Evolutionary conservation across 2,329 filamentous ascomycete genomes (phyloP).

Genomic region (Penicillium janthinellum): DNA sequence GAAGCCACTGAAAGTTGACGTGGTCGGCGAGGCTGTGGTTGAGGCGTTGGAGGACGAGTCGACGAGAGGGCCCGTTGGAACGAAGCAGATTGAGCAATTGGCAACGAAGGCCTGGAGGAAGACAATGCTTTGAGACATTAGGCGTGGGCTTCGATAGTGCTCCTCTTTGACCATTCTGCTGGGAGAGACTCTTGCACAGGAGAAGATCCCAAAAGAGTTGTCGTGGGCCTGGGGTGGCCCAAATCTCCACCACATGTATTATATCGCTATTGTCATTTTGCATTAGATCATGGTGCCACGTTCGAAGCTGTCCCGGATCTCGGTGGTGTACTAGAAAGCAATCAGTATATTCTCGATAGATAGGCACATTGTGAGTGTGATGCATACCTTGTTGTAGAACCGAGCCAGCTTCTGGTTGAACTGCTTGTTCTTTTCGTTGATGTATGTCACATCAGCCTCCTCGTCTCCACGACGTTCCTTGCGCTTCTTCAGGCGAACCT

Average conservation of each 20-base stretch:
- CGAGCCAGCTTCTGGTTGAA: conserved; percentile 96
- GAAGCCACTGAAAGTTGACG: conserved; percentile 84
- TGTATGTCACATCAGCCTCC: conserved; percentile 92
- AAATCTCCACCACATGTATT: conserved; percentile 21
- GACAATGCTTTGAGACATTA: conserved; percentile 69
- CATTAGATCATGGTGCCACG: conserved; percentile 88
- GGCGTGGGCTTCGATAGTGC: neutral
- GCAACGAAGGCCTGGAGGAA: conserved; percentile 85
- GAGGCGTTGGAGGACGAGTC: conserved; percentile 77
- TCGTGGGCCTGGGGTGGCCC: conserved; percentile 1
- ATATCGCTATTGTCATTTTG: conserved; percentile 23
- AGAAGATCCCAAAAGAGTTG: neutral
- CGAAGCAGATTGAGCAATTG: conserved; percentile 76
- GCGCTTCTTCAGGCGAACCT: conserved; percentile 80
- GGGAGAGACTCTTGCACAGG: neutral
- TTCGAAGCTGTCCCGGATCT: conserved; percentile 97
- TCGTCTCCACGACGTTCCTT: conserved; percentile 80
- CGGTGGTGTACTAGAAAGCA: conserved; percentile 72
- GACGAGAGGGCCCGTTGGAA: conserved; percentile 74
- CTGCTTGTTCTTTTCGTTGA: conserved; percentile 99
- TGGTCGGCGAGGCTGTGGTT: conserved; percentile 85
- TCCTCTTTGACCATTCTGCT: neutral
- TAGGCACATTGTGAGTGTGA: neutral
- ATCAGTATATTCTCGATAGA: conserved; percentile 20
- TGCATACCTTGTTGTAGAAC: conserved; percentile 84